phyloP scores from a whole-genome alignment of 164 flowering plant species.

The Stephania yunnanensis region DNA sequence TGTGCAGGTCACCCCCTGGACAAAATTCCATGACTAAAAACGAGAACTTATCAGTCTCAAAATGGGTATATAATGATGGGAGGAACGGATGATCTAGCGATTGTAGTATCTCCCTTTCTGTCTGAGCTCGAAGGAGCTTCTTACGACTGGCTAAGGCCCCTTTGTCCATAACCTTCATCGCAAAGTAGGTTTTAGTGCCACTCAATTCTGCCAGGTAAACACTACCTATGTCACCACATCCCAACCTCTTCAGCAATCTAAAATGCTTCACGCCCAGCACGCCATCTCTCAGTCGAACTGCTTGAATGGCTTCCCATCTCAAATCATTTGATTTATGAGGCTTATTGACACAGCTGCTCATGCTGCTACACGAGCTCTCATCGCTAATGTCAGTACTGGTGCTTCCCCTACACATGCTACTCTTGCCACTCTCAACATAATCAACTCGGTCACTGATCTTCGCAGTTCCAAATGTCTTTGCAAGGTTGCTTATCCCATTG shows the following conservation, averaged over 20 bases:
- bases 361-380: slow-evolving; percentile 81
- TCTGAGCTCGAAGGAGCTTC: slow-evolving; percentile 82
- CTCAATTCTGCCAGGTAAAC: slow-evolving; percentile 82
- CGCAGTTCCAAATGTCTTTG: slow-evolving; percentile 64
- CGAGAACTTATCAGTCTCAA: slow-evolving; percentile 87
- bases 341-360: slow-evolving; percentile 64
- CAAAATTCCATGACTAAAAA: slow-evolving; percentile 91
- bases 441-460: slow-evolving; percentile 61
- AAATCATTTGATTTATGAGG: slow-evolving; percentile 86
- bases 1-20: slow-evolving; percentile 86
- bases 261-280: slow-evolving; percentile 72
- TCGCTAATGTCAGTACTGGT: slow-evolving; percentile 84
- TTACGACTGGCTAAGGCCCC: slow-evolving; percentile 67
- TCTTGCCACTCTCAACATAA: slow-evolving; percentile 71
- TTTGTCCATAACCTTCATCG: slow-evolving; percentile 92
- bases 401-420: slow-evolving; percentile 80
- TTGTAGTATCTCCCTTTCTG: slow-evolving; percentile 79
- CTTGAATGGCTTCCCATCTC: slow-evolving; percentile 90
- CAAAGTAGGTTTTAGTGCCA: slow-evolving; percentile 75
- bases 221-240: slow-evolving; percentile 92
- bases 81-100: slow-evolving; percentile 85
- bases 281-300: slow-evolving; percentile 60
- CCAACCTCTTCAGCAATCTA: slow-evolving; percentile 71
- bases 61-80: slow-evolving; percentile 71
- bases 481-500: slow-evolving; percentile 55